Base-by-base conservation (phyloP, 1,284 basidiomycete species). In the Malassezia pachydermatis region DNA sequence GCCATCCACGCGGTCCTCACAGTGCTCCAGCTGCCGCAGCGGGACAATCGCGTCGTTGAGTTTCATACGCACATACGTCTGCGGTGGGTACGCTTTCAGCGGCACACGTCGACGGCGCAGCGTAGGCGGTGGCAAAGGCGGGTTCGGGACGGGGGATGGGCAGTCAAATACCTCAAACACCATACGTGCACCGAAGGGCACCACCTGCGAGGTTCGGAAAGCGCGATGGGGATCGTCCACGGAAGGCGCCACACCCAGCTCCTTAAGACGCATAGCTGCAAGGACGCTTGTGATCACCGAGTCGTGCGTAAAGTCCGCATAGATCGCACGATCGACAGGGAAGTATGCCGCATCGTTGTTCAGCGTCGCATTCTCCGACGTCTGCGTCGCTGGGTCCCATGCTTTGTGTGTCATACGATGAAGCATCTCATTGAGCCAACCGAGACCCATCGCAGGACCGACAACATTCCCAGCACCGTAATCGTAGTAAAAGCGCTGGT, bases 381-480 rank as follows among this genome's bases (percentile, higher is more conserved):
- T 68, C 43, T 65, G 60, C 13, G 57, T 55, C 2, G 30, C 22
- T 0, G 36, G 25, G 33, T 63, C 29, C 61, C 61, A 65, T 4
- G 51, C 43, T 14, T 30, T 45, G 6, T 39, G 22, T 9, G 54
- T 58, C 32, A 71, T 41, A 1, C 68, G 57, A 14, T 62, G 47
- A 13, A 68, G 38, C 16, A 71, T 43, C 57, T 74, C 73, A 41
- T 72, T 64, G 3, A 90, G 71, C 70, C 84, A 94, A 20, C 88
- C 89, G 27, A 86, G 77, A 25, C 89, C 89, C 64, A 85, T 83
- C 3, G 83, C 82, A 3, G 81, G 79, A 1, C 80, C 80, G 7
- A 87, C 77, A 0, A 86, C 85, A 1, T 82, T 83, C 5, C 86
- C 86, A 61, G 83, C 84, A 0, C 82, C 84, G 11, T 84, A 84